Evolutionary conservation across 2,329 filamentous ascomycete species (phyloP).

Genomic region (Emmonsia crescens): DNA sequence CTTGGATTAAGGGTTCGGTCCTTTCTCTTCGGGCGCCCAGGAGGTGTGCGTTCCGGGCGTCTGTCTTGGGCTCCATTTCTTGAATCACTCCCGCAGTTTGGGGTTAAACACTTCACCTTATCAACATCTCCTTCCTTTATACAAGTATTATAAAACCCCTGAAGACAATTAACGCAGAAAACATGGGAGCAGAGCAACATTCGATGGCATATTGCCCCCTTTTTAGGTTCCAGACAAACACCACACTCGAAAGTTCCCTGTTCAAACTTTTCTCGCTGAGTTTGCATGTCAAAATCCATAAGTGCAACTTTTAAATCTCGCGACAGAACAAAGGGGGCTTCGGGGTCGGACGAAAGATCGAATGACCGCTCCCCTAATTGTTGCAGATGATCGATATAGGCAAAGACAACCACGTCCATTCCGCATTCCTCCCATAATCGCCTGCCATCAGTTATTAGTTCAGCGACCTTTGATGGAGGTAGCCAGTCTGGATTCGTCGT

Average conservation of each 20-base stretch:
- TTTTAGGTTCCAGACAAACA: constrained; percentile 85
- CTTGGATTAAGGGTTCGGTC: constrained; percentile 66
- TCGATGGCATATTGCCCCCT: constrained; percentile 67
- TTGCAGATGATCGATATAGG: constrained; percentile 51
- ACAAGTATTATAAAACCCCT: constrained; percentile 79
- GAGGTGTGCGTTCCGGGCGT: constrained; percentile 15
- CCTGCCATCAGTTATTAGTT: constrained; percentile 38
- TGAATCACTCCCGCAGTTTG: constrained; percentile 59
- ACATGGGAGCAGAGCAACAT: constrained; percentile 80
- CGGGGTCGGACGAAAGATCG: constrained; percentile 32
- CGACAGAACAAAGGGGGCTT: constrained; percentile 38
- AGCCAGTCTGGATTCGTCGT: constrained; percentile 45
- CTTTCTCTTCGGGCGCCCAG: constrained; percentile 40
- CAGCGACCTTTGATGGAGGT: constrained; percentile 32
- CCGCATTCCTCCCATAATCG: constrained; percentile 52
- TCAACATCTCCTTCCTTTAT: constrained; percentile 76
- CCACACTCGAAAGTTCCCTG: constrained; percentile 79
- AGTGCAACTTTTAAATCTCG: constrained; percentile 54
- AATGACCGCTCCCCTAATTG: constrained; percentile 47
- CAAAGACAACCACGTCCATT: constrained; percentile 45
- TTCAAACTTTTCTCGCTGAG: constrained; percentile 65
- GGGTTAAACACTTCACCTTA: constrained; percentile 67
- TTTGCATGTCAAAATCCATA: constrained; percentile 65
- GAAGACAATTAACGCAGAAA: constrained; percentile 78
- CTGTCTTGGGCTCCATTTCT: constrained; percentile 17